Evolutionary conservation across 2,329 filamentous ascomycete species (phyloP), one percentile per base, ranked within the genome.

Genomic region (Beauveria sp.): DNA sequence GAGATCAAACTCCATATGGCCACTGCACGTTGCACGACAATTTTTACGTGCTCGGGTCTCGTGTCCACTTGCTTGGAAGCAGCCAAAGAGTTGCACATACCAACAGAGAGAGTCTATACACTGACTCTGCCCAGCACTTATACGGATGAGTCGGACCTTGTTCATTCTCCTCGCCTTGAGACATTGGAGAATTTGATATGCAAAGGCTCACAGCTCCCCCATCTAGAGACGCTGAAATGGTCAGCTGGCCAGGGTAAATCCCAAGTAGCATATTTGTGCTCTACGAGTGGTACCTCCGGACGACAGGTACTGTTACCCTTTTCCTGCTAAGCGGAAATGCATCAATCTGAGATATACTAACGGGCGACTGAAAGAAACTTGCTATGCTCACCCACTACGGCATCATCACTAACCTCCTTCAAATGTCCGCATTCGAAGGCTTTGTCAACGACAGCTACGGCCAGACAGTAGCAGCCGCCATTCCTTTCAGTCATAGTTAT

Each of bases 241-340:
- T 22, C 54, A 55, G 58, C 58, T n/a, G 44, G 50, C 0, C 58
- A 41, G n/a, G 43, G 43, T 20, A 46, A 24, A 20, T 14, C 20
- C 43, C 62, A 55, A 6, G 62, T 63, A 9, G 62, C 62, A 3
- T 62, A 47, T 28, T 28, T 44, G 8, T 63, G 62, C 37, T 41
- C 62, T 22, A 63, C 62, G 18, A 63, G 62, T n/a, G 62, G 62
- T 30, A 63, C 62, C 18, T 63, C 62, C 37, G 62, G 62, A 30
- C 40, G 59, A 20, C 62, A 63, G 62, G 62, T 63, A 59, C 20
- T 46, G 2, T 14, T 37, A 2, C 34, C 34, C 34, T 37, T 5
- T 37, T 37, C 34, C 34, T 37, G 34, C 34, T 37, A 4, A 5
- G 12, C 12, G 34, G 12, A 14, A 5, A 37, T 37, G 34, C 12